Base-by-base conservation (phyloP, 495 filamentous ascomycete genomes). In the Friedmanniomyces endolithicus region DNA sequence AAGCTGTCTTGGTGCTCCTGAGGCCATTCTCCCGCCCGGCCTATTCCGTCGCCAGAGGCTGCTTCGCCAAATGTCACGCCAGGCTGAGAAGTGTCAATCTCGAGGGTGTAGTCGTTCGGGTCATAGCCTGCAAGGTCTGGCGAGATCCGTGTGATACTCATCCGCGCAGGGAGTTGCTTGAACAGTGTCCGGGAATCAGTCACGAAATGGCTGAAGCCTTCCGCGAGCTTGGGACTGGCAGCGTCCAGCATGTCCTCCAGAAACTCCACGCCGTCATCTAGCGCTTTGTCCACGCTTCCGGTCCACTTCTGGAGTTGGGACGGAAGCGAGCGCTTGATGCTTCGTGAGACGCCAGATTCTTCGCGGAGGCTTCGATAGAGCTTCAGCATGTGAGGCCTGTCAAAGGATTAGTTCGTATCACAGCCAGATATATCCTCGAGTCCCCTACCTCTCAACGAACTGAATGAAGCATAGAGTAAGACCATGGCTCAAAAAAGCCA, bases 331-430 rank as follows among this genome's bases (percentile, higher is more conserved):
- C 85, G 81, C 65, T 86, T 86, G 59, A 98, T 75, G 65, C 86
- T 96, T 69, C 87, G 90, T 37, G 88, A 88, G 24, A 98, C 74
- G 60, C 92, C 94, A 11, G 90, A 89, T 69, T 94, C 87, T 59
- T 82, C 74, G 59, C 94, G 84, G 24, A 98, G 72, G 63, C 79
- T 83, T 53, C 92, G 92, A 63, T 98, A 98, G 23, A 96, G 76
- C 72, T 95, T 97, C 70, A 95, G 88, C 92, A 98, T 98, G 69
- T 98, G 92, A 24, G 92, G 92, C 41, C 89, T 41, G 37, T 16
- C 2, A 4, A 6, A 2, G 16, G 6, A 14, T 41, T 14, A 41
- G 37, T 3, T 6, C 16, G 2, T 4, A 19, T 41, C 37, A 4
- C 37, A 41, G 2, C 17, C 37, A 41, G 3, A 6, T 6, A 8